Base-by-base conservation (phyloP, 2,329 filamentous ascomycete species). In the Beauveria sp. region DNA sequence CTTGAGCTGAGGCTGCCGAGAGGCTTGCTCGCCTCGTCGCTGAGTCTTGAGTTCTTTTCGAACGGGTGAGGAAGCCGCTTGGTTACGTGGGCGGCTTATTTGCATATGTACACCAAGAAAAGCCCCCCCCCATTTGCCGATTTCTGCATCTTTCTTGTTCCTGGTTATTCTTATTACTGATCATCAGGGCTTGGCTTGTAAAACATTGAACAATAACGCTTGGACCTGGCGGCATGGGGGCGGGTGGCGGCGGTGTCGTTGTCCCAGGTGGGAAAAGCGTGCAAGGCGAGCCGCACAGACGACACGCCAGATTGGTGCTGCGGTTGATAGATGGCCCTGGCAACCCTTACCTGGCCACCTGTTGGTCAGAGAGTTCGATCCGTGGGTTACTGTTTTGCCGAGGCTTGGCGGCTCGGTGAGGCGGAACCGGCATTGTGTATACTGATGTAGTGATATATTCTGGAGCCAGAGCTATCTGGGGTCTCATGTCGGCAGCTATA, bases 201-300 rank as follows among this genome's bases (percentile, higher is more conserved):
- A 34, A 34, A 3, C 12, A 16, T 16, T 14, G 12, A 10, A 26
- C 40, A 37, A 44, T 18, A 40, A 52, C 56, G 37, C 56, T 52
- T 44, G 56, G 56, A n/a, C 56, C 47, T 52, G n/a, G 48, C 48
- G 48, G 56, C 40, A 52, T 52, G 56, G 56, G 48, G 56, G 47
- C 56, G n/a, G 26, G 56, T 59, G 58, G 58, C 57, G 57, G 57
- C 58, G 55, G 55, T 20, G 51, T 60, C 41, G 51, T 54, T 60
- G 51, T 60, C 58, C 58, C 41, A 60, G 18, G 28, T 22, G 26
- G 58, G 50, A 54, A 51, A 54, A 40, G 50, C 20, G 9, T 20
- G 48, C 56, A 46, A 53, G 58, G 50, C 50, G 40, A 60, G 48
- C 44, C 43, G 56, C 56, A 50, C 44, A 30, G 16, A 59, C 47